phyloP scores from a whole-genome alignment of 2,329 filamentous ascomycete genomes.

The Cadophora sp. region DNA sequence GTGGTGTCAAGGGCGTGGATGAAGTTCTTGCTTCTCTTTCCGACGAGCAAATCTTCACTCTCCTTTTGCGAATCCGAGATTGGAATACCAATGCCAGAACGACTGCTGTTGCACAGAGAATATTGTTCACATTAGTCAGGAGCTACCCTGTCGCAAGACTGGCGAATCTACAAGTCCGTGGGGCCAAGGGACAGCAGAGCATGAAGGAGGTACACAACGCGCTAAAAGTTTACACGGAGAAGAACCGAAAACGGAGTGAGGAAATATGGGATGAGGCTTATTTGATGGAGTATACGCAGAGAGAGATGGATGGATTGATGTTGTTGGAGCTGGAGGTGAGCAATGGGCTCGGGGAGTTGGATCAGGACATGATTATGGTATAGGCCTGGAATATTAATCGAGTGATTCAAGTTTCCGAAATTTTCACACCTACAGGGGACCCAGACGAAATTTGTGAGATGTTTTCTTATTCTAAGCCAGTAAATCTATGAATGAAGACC shows the following conservation, averaged over 20 bases:
- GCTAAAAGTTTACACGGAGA: slow-evolving; percentile 88
- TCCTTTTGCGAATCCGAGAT: slow-evolving; percentile 84
- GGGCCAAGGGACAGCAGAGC: slow-evolving; percentile 65
- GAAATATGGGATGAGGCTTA: slow-evolving; percentile 95
- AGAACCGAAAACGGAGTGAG: slow-evolving; percentile 89
- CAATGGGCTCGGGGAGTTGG: slow-evolving; percentile 22
- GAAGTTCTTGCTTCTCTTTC: slow-evolving; percentile 80
- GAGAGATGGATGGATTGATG: slow-evolving; percentile 78
- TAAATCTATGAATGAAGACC: not conserved
- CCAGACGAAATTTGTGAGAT: not conserved
- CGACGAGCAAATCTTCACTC: slow-evolving; percentile 83
- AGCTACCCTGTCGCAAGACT: slow-evolving; percentile 83
- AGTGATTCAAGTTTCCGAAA: not conserved
- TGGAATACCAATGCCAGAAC: slow-evolving; percentile 98
- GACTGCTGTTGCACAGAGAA: slow-evolving; percentile 81
- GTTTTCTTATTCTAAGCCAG: not conserved
- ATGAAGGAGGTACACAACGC: slow-evolving; percentile 86
- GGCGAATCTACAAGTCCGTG: slow-evolving; percentile 69
- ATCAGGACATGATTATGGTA: slow-evolving; percentile 37
- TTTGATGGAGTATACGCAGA: slow-evolving; percentile 88
- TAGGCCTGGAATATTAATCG: slow-evolving; percentile 11
- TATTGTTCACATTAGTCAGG: slow-evolving; percentile 80
- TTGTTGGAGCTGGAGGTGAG: slow-evolving; percentile 32
- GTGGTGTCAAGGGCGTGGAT: slow-evolving; percentile 75
- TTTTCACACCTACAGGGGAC: not conserved